phyloP scores from a whole-genome alignment of 176 grass and related monocot genomes.

The Oropetium thomaeum region DNA sequence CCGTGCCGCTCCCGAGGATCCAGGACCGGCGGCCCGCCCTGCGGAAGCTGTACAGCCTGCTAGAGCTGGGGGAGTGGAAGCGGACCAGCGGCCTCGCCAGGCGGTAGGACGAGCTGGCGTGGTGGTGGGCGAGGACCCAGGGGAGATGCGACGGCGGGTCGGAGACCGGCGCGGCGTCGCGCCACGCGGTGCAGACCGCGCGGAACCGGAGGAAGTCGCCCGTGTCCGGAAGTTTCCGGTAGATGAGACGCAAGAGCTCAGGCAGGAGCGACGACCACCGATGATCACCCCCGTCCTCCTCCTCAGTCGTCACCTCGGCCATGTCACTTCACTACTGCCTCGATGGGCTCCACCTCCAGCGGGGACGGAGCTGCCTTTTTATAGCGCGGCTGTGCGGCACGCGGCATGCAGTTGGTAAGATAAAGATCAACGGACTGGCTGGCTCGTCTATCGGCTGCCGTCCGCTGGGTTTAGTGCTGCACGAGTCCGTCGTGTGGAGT shows the following conservation, averaged over 20 bases:
- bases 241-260: constrained; percentile 36
- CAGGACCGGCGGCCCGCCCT: neutral
- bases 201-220: constrained; percentile 31
- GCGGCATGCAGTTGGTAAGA: neutral
- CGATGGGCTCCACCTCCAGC: neutral
- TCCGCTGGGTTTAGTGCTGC: too few relatives aligned
- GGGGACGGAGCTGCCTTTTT: neutral
- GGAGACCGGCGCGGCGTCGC: neutral
- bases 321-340: neutral
- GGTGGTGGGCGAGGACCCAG: constrained; percentile 18
- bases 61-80: constrained; percentile 18
- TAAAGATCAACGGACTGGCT: constrained; percentile 17
- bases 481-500: too few relatives aligned
- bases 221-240: neutral
- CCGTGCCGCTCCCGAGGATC: neutral
- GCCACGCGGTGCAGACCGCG: constrained; percentile 28
- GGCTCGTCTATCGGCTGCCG: too few relatives aligned
- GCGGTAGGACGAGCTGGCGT: neutral
- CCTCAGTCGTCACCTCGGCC: neutral
- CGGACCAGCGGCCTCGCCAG: neutral
- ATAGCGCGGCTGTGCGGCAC: neutral
- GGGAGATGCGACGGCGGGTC: constrained; percentile 32
- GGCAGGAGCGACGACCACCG: constrained; percentile 29
- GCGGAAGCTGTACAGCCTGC: neutral
- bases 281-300: neutral